Evolutionary conservation across 1,284 basidiomycete species (phyloP).

Genomic region (Melampsora occidentalis): DNA sequence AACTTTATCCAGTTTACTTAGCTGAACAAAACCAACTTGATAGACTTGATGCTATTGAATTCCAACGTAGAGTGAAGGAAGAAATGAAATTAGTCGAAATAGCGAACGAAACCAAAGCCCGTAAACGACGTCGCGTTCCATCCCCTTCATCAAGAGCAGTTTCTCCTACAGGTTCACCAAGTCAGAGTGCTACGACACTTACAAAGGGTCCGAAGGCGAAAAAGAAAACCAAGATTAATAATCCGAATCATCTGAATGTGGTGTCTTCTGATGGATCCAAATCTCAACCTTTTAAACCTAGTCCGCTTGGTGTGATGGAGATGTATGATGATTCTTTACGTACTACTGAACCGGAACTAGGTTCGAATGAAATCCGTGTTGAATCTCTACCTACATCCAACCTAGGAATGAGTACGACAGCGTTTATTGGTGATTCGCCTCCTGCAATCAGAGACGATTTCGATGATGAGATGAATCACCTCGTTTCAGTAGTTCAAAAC

Average conservation of each 20-base stretch:
- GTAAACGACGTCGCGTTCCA: slow-evolving; percentile 23
- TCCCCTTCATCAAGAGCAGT: neutral
- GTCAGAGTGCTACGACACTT: neutral
- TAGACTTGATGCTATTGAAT: slow-evolving; percentile 25
- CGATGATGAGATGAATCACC: no score
- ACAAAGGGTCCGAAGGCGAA: slow-evolving; percentile 8
- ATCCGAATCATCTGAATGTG: neutral
- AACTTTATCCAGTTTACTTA: slow-evolving; percentile 37
- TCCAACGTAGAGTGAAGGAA: slow-evolving; percentile 1
- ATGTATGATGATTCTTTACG: neutral
- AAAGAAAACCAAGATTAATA: slow-evolving; percentile 24
- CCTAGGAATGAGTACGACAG: neutral
- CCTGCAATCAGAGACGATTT: no score
- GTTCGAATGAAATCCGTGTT: no score
- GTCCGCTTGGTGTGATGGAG: slow-evolving; percentile 27
- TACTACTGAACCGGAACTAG: neutral
- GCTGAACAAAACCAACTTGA: slow-evolving; percentile 36
- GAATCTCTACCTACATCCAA: neutral
- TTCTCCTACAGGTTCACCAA: neutral
- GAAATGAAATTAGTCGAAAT: slow-evolving; percentile 7
- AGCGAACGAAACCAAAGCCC: slow-evolving; percentile 1
- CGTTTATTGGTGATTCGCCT: no score
- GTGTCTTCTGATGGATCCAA: neutral
- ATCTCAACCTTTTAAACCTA: slow-evolving; percentile 30
- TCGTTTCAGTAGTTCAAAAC: no score